Base-by-base conservation (phyloP, 352 stramenopile genomes). In the Pythium biforme region DNA sequence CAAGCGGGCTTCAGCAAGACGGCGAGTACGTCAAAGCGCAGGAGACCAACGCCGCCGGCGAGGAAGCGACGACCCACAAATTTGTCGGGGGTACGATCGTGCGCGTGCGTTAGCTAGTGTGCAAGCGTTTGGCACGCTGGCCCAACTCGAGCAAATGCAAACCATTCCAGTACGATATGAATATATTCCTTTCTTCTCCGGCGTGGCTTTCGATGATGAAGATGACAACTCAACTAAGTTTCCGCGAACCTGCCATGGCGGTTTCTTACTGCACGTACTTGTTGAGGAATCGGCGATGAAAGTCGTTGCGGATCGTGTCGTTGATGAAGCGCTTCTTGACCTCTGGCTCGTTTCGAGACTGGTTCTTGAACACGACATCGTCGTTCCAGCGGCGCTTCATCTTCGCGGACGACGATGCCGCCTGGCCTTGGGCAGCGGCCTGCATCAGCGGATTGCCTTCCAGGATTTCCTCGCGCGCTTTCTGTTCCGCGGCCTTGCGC, bases 301-400 rank as follows among this genome's bases (percentile, higher is more conserved):
- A 99, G 70, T 99, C 97, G 81, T 99, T 99, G 56, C 97, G 88
- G 61, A 99, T 98, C 9, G 98, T 99, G 79, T 99, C 98, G 76
- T 99, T 99, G 73, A 99, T 99, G 75, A 99, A 99, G 58, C 97
- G 86, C 72, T 99, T 99, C 74, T 93, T 95, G 39, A 96, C 75
- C 70, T 98, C 84, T 7, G 92, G 92, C 70, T 99, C 97, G 60
- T 92, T 92, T 63, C 94, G 90, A 22, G 96, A 97, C 75, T 98
- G 92, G 80, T 99, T 99, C 64, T 98, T 97, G 86, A 99, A 99
- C 26, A 99, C 96, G 19, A 99, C 97, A 78, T 99, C 98, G 69
- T 99, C 97, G 81, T 99, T 99, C 98, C 98, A 99, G 55, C 92
- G 92, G 39, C 96, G 82, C 72, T 98, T 98, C 75, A 98, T 86